These are phyloP conservation scores for Colletotrichum sp. DNA, from an alignment of 2,329 filamentous ascomycete genomes.

Conservation along the genomic window DNA sequence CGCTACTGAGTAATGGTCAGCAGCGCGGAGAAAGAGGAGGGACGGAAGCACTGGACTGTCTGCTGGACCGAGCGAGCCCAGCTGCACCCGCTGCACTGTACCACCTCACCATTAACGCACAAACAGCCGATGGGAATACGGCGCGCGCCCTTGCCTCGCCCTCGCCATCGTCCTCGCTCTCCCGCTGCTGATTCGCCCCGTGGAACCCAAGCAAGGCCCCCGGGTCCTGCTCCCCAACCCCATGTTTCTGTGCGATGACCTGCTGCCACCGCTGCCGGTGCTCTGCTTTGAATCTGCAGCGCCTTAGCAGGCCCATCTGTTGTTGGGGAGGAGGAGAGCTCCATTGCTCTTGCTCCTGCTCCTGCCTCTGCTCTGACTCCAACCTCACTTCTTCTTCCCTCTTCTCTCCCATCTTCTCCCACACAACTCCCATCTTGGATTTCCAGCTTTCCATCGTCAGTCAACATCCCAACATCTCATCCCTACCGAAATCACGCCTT, in stretches of 20 bases:
- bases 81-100: not conserved
- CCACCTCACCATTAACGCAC: not conserved
- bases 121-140: slow-evolving; percentile 6
- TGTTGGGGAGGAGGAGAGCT: not conserved
- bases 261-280: not conserved
- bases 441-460: not conserved
- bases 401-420: not conserved
- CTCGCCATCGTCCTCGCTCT: not conserved
- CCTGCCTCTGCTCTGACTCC: slow-evolving; percentile 7
- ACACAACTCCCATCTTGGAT: not conserved
- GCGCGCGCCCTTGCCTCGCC: not conserved
- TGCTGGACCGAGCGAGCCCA: not conserved
- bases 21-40: not conserved
- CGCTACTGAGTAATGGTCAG: not conserved
- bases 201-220: not conserved
- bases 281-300: slow-evolving; percentile 1
- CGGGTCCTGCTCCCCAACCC: not conserved
- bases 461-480: not conserved
- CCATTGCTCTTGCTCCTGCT: not conserved
- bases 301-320: not conserved
- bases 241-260: slow-evolving; percentile 20
- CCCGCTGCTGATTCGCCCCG: slow-evolving; percentile 16
- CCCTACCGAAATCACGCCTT: not conserved
- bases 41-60: not conserved
- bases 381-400: slow-evolving; percentile 20